Evolutionary conservation across 2,329 filamentous ascomycete species (phyloP), one percentile per base, ranked within the genome.

Genomic region (Aschersonia sp.): DNA sequence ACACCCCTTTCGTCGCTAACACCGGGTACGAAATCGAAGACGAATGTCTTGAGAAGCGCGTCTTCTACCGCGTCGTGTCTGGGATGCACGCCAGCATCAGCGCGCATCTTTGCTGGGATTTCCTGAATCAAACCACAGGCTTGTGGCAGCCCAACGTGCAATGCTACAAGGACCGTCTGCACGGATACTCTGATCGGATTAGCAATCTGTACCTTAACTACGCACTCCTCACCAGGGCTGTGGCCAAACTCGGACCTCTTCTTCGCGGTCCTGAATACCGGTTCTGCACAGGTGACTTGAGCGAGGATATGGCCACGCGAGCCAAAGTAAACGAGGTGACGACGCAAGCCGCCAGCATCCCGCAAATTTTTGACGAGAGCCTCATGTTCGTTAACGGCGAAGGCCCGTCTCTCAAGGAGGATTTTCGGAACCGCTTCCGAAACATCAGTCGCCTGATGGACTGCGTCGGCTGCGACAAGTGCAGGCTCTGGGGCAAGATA

Each of bases 201-300:
- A 92, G 89, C 55, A 98, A 98, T 65, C 75, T 98, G 45, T 98
- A 98, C 71, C 98, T 98, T 72, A 97, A 98, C 76, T 98, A 95
- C 60, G 92, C 92, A 1, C 76, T 98, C n/a, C 75, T 98, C 41
- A 84, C 90, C 30, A 85, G 92, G 45, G 92, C 92, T 10, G 78
- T 97, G 41, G 85, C 87, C 47, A 98, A 98, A 67, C 76, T 97
- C 7, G 85, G 84, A 10, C 85, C 86, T 30, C 83, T 89, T 56
- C 74, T 97, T 8, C 72, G 83, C 53, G 59, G 56, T 5, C 53
- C 67, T 32, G 72, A 78, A 52, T 97, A 97, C 68, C 92, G 86
- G 0, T 98, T 95, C 65, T 98, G 92, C 66, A 84, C 83, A 5
- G 88, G 87, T 51, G 92, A 98, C 58, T 73, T 79, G 0, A 72